A percentile compares a stretch with the other conserved stretches of the same genome.
phyloP scores from a whole-genome alignment of 306 rosid species.

The Rubus parviflorus region DNA sequence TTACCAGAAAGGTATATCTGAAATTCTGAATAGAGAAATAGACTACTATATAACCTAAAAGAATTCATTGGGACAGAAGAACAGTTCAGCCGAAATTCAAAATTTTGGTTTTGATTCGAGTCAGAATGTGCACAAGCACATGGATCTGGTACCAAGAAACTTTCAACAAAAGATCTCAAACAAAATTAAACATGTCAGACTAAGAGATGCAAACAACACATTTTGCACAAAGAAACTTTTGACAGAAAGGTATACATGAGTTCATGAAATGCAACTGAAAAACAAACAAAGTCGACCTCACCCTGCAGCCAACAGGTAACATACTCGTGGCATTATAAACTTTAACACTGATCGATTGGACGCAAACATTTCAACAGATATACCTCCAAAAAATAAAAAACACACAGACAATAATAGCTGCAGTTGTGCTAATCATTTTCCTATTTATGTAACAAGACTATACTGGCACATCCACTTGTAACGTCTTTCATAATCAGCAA shows the following conservation, averaged over 20 bases:
- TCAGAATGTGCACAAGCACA: neutral
- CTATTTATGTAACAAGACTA: neutral
- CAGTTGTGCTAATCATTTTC: neutral
- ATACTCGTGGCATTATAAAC: neutral
- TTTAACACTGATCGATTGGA: neutral
- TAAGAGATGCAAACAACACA: neutral
- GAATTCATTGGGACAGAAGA: neutral
- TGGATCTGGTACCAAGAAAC: neutral
- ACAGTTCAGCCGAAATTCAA: neutral
- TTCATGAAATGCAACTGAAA: neutral
- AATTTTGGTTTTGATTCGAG: neutral
- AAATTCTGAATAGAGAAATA: too few relatives aligned
- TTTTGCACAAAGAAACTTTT: neutral
- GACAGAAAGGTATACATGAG: neutral
- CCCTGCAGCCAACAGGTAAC: neutral
- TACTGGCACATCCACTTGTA: neutral
- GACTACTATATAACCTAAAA: neutral
- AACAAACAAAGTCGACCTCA: neutral
- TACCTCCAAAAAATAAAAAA: neutral
- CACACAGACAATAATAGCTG: neutral
- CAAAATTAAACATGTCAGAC: neutral
- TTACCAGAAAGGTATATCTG: neutral
- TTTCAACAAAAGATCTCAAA: neutral
- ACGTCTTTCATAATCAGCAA: neutral
- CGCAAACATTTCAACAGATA: neutral